Evolutionary conservation across 2,329 filamentous ascomycete species (phyloP).

Genomic region (Diaporthe longicolla): DNA sequence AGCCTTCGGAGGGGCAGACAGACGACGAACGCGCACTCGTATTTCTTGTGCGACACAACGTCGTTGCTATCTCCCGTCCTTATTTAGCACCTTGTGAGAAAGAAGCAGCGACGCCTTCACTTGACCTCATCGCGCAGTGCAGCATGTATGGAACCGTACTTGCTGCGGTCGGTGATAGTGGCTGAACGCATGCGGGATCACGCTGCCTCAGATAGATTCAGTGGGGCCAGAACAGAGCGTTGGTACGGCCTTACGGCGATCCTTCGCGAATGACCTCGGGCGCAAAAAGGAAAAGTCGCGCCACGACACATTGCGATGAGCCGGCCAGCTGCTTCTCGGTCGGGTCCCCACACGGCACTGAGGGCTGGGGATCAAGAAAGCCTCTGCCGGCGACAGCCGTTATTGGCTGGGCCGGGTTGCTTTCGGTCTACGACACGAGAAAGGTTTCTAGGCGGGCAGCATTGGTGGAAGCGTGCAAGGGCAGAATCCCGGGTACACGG

Average conservation of each 20-base stretch:
- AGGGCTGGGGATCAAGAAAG: slow-evolving; percentile 20
- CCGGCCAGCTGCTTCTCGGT: slow-evolving; percentile 30
- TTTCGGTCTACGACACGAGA: slow-evolving; percentile 16
- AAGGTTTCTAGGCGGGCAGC: slow-evolving; percentile 1
- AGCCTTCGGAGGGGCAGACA: slow-evolving; percentile 9
- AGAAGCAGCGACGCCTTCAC: slow-evolving; percentile 1
- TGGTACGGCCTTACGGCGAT: background rate
- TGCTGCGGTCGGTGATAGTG: slow-evolving; percentile 18
- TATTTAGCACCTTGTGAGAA: background rate
- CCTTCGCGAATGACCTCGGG: slow-evolving; percentile 5
- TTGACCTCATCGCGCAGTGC: slow-evolving; percentile 22
- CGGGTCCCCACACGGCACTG: slow-evolving; percentile 17
- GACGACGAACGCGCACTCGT: background rate
- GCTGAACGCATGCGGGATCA: slow-evolving; percentile 22
- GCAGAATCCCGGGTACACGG: slow-evolving; percentile 24
- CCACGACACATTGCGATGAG: slow-evolving; percentile 21
- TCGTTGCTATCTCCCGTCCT: background rate
- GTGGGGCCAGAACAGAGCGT: background rate
- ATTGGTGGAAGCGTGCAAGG: slow-evolving; percentile 23
- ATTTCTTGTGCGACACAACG: slow-evolving; percentile 34
- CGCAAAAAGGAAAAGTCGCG: slow-evolving; percentile 33
- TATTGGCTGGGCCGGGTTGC: slow-evolving; percentile 21
- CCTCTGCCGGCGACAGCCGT: background rate
- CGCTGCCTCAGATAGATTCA: slow-evolving; percentile 9
- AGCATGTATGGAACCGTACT: slow-evolving; percentile 17